Base-by-base conservation (phyloP, 768 basidiomycete species). In the Tremella fuciformis region DNA sequence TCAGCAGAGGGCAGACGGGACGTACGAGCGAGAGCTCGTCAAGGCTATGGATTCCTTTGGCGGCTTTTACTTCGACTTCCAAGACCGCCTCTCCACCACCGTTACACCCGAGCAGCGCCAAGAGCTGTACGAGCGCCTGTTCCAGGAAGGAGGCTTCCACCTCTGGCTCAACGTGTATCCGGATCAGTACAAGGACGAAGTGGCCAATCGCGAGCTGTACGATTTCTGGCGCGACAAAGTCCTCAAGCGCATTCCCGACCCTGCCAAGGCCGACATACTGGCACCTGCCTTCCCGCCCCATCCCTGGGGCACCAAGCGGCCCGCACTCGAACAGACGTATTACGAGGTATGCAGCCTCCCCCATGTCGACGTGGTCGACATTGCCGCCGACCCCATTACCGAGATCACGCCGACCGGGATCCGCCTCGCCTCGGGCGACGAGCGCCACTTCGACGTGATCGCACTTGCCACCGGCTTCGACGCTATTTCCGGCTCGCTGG, bases 301-400 rank as follows among this genome's bases (percentile, higher is more conserved):
- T 15, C 42, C 42, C 6, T 46, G 6, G 4, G 42, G 42, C 22
- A 46, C 42, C 6, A 46, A 46, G 16, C 42, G 42, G 4, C 42
- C 42, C 6, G 4, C n/a, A 4, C 42, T 46, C 15, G 42, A 46
- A 15, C n/a, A 18, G 8, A 46, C n/a, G n/a, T 46, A 46, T 15
- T 46, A 46, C 42, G 42, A 46, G 22, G n/a, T n/a, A 8, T 46
- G n/a, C 22, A 46, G 22, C 22, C 22, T 46, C 8, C 42, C 42
- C 16, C 42, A 46, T 46, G 42, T 46, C 22, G 42, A 46, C 22
- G n/a, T 46, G 22, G 16, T 46, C 42, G 42, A 46, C 22, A 18
- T 46, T n/a, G 22, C n/a, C 22, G 42, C n/a, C n/a, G 22, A 46
- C 42, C 42, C 42, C 22, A 46, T 46, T 15, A 8, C 16, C n/a